phyloP scores from a whole-genome alignment of 345 rosid genomes.

The Melaleuca quinquenervia region DNA sequence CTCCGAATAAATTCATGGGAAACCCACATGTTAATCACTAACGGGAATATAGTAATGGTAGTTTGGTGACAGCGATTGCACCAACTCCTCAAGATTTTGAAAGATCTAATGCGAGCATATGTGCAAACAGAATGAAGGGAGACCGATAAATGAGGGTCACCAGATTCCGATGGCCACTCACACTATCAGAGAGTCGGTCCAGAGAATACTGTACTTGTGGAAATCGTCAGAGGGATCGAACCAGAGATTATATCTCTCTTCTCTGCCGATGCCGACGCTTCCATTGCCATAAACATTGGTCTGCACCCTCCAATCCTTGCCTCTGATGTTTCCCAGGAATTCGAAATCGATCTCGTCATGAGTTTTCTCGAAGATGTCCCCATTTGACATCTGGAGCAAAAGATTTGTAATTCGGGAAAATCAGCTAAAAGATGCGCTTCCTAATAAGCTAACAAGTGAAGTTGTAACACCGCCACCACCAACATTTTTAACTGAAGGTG shows the following conservation, averaged over 20 bases:
- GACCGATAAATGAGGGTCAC: background rate
- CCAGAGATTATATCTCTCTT: slow-evolving; percentile 92
- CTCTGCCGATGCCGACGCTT: slow-evolving; percentile 79
- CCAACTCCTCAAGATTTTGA: background rate
- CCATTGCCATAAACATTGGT: slow-evolving; percentile 95
- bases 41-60: background rate
- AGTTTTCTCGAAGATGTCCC: slow-evolving; percentile 82
- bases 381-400: slow-evolving; percentile 72
- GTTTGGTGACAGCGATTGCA: background rate
- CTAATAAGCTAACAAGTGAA: background rate
- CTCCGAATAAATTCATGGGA: background rate
- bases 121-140: background rate
- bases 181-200: slow-evolving; percentile 87
- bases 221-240: slow-evolving; percentile 91
- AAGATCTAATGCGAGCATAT: background rate
- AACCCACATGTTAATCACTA: background rate
- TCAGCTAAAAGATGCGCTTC: background rate
- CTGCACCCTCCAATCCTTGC: slow-evolving; percentile 97
- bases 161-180: slow-evolving; percentile 15
- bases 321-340: slow-evolving; percentile 96
- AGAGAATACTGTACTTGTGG: slow-evolving; percentile 81
- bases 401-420: background rate
- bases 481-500: background rate
- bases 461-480: background rate
- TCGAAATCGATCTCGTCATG: slow-evolving; percentile 97